Conservation (phyloP, 768 basidiomycete genomes). For the Daedalea quercina region DNA sequence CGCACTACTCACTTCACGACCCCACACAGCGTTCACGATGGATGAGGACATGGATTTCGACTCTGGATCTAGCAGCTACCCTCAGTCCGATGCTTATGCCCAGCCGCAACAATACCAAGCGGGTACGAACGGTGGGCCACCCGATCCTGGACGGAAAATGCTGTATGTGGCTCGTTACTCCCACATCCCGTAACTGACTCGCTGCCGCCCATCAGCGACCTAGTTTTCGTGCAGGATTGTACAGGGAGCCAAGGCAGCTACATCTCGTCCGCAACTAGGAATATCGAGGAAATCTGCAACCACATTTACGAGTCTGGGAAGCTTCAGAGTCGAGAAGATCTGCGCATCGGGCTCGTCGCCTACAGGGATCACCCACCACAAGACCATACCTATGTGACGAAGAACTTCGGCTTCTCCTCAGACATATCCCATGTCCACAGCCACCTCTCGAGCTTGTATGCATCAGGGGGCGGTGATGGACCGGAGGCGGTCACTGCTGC, state of each 20-base stretch:
- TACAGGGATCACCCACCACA: conserved; percentile 98
- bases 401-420: conserved; percentile 92
- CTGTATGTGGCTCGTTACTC: conserved; percentile 40
- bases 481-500: conserved; percentile 97
- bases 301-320: conserved; percentile 93
- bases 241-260: conserved; percentile 89
- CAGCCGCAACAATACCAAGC: conserved; percentile 26
- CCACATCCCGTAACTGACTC: neutral
- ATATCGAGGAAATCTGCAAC: conserved; percentile 92
- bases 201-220: conserved; percentile 47
- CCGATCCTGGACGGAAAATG: conserved; percentile 53
- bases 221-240: conserved; percentile 94
- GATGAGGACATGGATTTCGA: conserved; percentile 79
- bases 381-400: conserved; percentile 90
- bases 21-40: conserved; percentile 27
- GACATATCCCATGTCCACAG: conserved; percentile 84
- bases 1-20: conserved; percentile 1
- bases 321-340: conserved; percentile 80
- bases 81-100: conserved; percentile 27
- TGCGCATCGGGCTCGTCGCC: conserved; percentile 87
- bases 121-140: conserved; percentile 21
- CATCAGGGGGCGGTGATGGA: conserved; percentile 89
- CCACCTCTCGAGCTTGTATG: conserved; percentile 78
- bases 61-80: conserved; percentile 25
- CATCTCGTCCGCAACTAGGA: conserved; percentile 91